Evolutionary conservation across 176 grass and related monocot genomes (phyloP).

Genomic region (Metroxylon sagu): DNA sequence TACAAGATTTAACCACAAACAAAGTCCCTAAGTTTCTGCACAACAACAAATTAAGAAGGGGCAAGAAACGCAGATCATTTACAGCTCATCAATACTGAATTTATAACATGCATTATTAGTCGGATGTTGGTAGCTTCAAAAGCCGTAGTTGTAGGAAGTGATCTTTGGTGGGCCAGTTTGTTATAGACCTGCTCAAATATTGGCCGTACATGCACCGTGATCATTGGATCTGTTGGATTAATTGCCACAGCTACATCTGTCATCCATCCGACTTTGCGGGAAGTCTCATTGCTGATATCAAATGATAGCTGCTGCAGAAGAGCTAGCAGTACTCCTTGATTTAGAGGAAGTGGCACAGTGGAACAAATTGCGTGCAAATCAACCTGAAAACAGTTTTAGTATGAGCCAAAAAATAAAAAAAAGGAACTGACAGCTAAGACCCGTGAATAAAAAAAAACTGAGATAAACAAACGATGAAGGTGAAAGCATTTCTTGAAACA

Average conservation of each 20-base stretch:
- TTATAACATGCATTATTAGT: constrained; percentile 73
- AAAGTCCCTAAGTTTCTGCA: background rate
- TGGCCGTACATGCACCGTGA: constrained; percentile 56
- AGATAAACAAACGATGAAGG: no score
- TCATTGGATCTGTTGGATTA: constrained; percentile 56
- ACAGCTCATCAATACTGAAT: constrained; percentile 64
- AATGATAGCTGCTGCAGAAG: constrained; percentile 92
- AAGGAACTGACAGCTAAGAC: no score
- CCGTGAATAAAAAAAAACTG: no score
- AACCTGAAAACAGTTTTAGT: constrained; percentile 34
- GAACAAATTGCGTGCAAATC: constrained; percentile 69
- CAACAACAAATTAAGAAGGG: background rate
- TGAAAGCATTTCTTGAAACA: no score
- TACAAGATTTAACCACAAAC: no score
- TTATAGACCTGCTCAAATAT: constrained; percentile 82
- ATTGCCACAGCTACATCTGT: constrained; percentile 58
- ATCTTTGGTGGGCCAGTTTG: constrained; percentile 43
- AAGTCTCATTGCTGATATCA: constrained; percentile 54
- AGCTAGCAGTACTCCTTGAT: constrained; percentile 82
- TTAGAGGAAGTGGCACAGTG: constrained; percentile 46
- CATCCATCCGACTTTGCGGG: constrained; percentile 73
- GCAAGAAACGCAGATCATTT: constrained; percentile 38
- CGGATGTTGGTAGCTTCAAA: constrained; percentile 38
- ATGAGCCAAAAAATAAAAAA: no score
- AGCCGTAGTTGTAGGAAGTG: constrained; percentile 26